These are phyloP conservation scores for Arthroderma uncinatum DNA, from an alignment of 2,329 filamentous ascomycete species.

Conservation along the genomic window DNA sequence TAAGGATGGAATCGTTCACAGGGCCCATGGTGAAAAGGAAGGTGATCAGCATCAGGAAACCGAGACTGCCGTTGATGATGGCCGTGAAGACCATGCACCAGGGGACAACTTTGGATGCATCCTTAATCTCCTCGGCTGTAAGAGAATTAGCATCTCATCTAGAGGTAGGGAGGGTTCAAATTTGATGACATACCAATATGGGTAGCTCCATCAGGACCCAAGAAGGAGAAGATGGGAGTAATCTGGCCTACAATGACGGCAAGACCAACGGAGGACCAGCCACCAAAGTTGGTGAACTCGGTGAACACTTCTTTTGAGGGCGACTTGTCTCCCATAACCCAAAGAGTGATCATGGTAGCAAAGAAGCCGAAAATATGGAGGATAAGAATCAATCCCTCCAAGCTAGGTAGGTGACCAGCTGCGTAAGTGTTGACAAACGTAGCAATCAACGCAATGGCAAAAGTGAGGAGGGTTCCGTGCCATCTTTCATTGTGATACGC, in stretches of 20 bases:
- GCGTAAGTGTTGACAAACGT: constrained; percentile 36
- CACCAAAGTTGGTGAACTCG: constrained; percentile 38
- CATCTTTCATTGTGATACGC: constrained; percentile 32
- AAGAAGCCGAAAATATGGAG: constrained; percentile 45
- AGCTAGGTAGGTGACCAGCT: constrained; percentile 34
- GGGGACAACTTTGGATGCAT: constrained; percentile 29
- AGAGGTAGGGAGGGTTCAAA: neutral
- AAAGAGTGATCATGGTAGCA: constrained; percentile 40
- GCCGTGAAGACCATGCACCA: constrained; percentile 28
- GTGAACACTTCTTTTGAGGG: constrained; percentile 37
- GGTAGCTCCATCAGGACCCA: constrained; percentile 29
- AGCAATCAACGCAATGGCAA: constrained; percentile 32
- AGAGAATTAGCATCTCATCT: neutral
- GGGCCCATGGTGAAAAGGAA: constrained; percentile 31
- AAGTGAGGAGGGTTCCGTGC: constrained; percentile 42
- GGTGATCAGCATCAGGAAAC: constrained; percentile 29
- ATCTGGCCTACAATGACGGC: constrained; percentile 31
- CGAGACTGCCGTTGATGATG: constrained; percentile 28
- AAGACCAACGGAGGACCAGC: constrained; percentile 36
- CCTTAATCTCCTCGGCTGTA: constrained; percentile 31
- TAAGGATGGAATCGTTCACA: constrained; percentile 20
- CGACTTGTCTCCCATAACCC: constrained; percentile 33
- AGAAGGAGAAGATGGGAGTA: constrained; percentile 28
- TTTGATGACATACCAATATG: constrained; percentile 23
- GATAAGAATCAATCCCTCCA: constrained; percentile 41